Conservation (phyloP, 495 filamentous ascomycete species). For the Penicillium cinerascens region DNA sequence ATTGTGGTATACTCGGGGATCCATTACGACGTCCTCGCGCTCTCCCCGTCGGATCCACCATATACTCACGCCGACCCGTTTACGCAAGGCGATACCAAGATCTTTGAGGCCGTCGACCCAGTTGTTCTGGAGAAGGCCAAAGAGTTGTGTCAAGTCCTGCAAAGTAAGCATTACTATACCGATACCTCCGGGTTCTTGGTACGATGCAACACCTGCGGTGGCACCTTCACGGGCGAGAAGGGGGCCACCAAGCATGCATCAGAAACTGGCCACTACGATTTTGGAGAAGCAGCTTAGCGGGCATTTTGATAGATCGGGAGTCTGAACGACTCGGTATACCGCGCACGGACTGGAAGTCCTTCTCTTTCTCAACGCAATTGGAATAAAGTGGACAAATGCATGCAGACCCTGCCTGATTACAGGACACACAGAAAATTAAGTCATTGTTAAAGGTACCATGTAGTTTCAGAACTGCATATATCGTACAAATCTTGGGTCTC, state of each 20-base stretch:
- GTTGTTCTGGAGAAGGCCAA: slow-evolving; percentile 64
- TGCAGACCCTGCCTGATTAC: not conserved
- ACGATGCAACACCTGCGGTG: slow-evolving; percentile 72
- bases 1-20: slow-evolving; percentile 91
- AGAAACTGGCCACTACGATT: slow-evolving; percentile 65
- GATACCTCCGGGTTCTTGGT: slow-evolving; percentile 83
- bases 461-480: slow-evolving; percentile 20
- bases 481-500: slow-evolving; percentile 25
- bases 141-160: slow-evolving; percentile 68
- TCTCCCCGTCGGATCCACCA: slow-evolving; percentile 61
- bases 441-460: slow-evolving; percentile 1
- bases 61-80: slow-evolving; percentile 54
- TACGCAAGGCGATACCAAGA: slow-evolving; percentile 71
- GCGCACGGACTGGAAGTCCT: not conserved
- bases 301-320: not conserved
- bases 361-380: not conserved
- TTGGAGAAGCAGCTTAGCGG: slow-evolving; percentile 57
- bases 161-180: slow-evolving; percentile 79
- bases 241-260: slow-evolving; percentile 65
- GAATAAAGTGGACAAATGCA: not conserved
- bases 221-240: slow-evolving; percentile 69
- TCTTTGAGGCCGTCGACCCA: slow-evolving; percentile 69
- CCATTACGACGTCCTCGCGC: slow-evolving; percentile 89
- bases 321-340: not conserved
- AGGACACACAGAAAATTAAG: not conserved